These are phyloP conservation scores for Aureobasidium sp. DNA, from an alignment of 2,329 filamentous ascomycete genomes.

Conservation along the genomic window DNA sequence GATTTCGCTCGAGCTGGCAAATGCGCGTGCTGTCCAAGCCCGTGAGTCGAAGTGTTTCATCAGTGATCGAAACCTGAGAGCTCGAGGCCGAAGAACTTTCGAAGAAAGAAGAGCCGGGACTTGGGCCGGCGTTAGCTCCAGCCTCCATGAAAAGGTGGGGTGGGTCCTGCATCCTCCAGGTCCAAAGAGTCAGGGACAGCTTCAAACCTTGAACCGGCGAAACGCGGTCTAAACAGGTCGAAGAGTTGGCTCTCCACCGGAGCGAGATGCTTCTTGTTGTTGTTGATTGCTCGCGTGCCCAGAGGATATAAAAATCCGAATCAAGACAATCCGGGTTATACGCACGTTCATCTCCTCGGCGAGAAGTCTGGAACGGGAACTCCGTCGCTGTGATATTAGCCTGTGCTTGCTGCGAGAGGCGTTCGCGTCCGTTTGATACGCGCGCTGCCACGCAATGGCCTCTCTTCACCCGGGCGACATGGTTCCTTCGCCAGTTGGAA, in stretches of 20 bases:
- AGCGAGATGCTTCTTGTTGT: background rate
- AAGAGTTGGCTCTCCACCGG: background rate
- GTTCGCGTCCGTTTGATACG: background rate
- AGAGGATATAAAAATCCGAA: background rate
- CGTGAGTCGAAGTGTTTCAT: background rate
- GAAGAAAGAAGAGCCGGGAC: background rate
- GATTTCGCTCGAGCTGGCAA: background rate
- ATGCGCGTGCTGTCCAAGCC: no score
- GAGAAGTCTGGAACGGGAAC: background rate
- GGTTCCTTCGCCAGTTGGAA: background rate
- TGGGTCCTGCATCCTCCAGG: conserved; percentile 10
- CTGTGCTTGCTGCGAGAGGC: conserved; percentile 4
- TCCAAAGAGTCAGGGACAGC: background rate
- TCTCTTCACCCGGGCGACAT: background rate
- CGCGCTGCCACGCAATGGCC: background rate
- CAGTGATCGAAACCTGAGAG: background rate
- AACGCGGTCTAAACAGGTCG: background rate
- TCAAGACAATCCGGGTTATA: conserved; percentile 1
- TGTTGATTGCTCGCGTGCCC: background rate
- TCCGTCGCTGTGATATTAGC: conserved; percentile 3
- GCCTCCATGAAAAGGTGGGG: background rate
- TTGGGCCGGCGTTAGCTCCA: background rate
- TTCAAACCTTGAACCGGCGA: background rate
- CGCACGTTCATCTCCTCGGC: conserved; percentile 3
- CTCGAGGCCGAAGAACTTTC: background rate